Conservation (phyloP, 345 rosid species). For the Mangifera indica region DNA sequence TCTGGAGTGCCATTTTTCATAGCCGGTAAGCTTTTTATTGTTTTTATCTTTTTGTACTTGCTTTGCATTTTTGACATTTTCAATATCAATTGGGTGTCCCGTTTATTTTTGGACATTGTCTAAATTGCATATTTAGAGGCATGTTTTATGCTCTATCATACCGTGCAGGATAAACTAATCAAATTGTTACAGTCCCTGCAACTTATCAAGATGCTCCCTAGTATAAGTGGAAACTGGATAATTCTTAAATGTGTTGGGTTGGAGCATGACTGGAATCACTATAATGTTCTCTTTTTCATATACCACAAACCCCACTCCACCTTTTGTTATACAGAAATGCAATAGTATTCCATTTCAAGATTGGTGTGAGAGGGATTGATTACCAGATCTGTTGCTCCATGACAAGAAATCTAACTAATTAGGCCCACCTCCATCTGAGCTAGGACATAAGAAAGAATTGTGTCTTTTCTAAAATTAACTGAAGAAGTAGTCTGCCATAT, state of each 20-base stretch:
- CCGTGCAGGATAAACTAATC: background rate
- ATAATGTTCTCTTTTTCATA: too few relatives aligned
- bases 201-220: background rate
- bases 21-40: constrained; percentile 49
- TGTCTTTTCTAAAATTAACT: background rate
- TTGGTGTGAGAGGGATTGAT: background rate
- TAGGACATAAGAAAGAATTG: background rate
- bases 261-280: background rate
- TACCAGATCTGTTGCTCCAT: background rate
- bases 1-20: constrained; percentile 82
- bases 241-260: background rate
- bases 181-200: background rate
- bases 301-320: background rate
- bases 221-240: background rate
- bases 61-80: background rate
- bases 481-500: background rate
- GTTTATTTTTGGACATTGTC: background rate
- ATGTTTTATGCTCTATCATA: background rate
- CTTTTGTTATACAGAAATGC: background rate
- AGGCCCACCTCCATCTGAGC: background rate
- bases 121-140: background rate
- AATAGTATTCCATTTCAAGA: background rate
- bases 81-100: background rate
- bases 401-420: background rate
- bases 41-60: background rate